These are phyloP conservation scores for Priceomyces haplophilus DNA, from an alignment of 805 yeast genomes.

Conservation along the genomic window DNA sequence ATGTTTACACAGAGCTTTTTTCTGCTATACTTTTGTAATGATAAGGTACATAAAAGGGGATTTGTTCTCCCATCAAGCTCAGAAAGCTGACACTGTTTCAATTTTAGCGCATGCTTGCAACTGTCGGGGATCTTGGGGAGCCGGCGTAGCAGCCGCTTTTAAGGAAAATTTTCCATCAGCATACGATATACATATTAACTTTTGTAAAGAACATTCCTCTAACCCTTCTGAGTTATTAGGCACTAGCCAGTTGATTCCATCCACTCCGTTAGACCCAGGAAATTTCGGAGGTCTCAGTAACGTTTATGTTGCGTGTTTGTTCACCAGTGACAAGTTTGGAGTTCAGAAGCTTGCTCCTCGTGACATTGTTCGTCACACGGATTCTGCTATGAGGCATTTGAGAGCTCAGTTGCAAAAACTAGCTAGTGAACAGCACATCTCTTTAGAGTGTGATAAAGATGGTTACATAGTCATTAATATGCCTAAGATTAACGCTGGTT, in stretches of 20 bases:
- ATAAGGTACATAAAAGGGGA: constrained; percentile 55
- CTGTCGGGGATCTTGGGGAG: constrained; percentile 79
- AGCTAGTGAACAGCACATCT: constrained; percentile 1
- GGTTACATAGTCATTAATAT: constrained; percentile 42
- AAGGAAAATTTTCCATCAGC: constrained; percentile 54
- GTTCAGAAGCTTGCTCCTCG: constrained; percentile 38
- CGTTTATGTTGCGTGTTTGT: constrained; percentile 60
- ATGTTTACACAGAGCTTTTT: too few species aligned
- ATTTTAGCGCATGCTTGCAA: constrained; percentile 79
- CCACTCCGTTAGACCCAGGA: constrained; percentile 28
- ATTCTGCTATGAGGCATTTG: constrained; percentile 47
- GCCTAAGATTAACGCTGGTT: constrained; percentile 81
- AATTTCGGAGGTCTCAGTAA: constrained; percentile 20
- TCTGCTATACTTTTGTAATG: constrained; percentile 22
- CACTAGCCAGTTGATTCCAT: constrained; percentile 45
- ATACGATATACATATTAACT: constrained; percentile 44
- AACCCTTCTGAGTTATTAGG: constrained; percentile 47
- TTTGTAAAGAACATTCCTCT: constrained; percentile 32
- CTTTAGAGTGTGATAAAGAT: constrained; percentile 9
- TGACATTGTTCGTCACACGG: constrained; percentile 52
- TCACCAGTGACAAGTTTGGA: constrained; percentile 59
- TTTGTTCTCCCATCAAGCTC: constrained; percentile 39
- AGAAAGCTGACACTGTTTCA: constrained; percentile 25
- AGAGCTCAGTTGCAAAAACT: constrained; percentile 28
- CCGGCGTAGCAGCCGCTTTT: constrained; percentile 70